Conservation (phyloP, 805 yeast genomes). For the Kregervanrija delftensis region DNA sequence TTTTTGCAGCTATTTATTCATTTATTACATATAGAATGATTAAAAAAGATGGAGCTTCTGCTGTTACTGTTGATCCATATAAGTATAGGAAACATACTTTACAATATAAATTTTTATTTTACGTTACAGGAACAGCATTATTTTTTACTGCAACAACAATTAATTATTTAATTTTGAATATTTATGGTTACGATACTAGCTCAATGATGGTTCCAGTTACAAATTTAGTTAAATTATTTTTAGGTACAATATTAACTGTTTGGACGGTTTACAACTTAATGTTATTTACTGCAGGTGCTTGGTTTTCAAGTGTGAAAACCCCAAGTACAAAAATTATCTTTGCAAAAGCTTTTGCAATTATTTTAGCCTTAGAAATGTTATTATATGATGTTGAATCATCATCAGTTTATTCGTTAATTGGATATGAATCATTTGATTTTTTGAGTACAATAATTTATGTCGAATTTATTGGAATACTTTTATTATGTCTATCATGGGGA, state of each 20-base stretch:
- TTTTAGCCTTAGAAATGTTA: slow-evolving; percentile 21
- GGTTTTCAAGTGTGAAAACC: slow-evolving; percentile 6
- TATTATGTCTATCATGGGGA: slow-evolving; percentile 13
- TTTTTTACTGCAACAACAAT: slow-evolving; percentile 12
- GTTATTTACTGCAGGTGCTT: slow-evolving; percentile 24
- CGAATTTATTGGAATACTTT: slow-evolving; percentile 16
- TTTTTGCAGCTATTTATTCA: slow-evolving; percentile 10
- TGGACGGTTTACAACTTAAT: slow-evolving; percentile 29
- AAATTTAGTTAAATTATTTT: slow-evolving; percentile 16
- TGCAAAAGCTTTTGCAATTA: slow-evolving; percentile 15
- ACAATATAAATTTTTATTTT: slow-evolving; percentile 22
- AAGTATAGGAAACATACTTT: slow-evolving; percentile 16
- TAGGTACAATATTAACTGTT: slow-evolving; percentile 20
- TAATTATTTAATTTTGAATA: slow-evolving; percentile 17
- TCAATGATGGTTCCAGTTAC: slow-evolving; percentile 15
- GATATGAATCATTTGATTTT: slow-evolving; percentile 14
- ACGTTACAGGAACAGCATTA: slow-evolving; percentile 13
- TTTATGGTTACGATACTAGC: slow-evolving; percentile 20
- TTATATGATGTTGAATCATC: slow-evolving; percentile 25
- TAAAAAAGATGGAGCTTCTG: slow-evolving; percentile 13
- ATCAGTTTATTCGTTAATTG: slow-evolving; percentile 22
- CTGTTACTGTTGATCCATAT: slow-evolving; percentile 13
- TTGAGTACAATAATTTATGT: slow-evolving; percentile 18
- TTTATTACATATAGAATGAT: slow-evolving; percentile 12
- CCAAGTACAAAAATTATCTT: slow-evolving; percentile 6